Evolutionary conservation across 1,284 basidiomycete species (phyloP).

Genomic region (Sporisorium iseilematis-ciliati): DNA sequence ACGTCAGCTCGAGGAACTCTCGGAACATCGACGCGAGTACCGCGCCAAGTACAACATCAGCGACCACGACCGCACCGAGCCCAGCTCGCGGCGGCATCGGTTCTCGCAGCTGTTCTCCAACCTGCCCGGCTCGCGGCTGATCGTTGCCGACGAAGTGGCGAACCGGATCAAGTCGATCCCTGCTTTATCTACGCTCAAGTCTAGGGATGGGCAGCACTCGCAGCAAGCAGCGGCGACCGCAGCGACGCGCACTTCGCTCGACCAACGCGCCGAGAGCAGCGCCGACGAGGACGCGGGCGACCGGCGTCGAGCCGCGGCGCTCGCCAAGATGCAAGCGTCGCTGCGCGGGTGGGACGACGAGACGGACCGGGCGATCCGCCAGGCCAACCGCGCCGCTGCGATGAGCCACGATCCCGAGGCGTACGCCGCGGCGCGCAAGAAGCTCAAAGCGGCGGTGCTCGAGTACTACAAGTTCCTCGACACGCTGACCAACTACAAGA

Average conservation of each 20-base stretch:
- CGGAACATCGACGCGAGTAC: slow-evolving; percentile 64
- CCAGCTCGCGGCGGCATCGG: slow-evolving; percentile 10
- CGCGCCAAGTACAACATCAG: slow-evolving; percentile 47
- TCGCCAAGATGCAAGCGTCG: slow-evolving; percentile 54
- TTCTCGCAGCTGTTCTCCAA: slow-evolving; percentile 37
- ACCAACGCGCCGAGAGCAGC: slow-evolving; percentile 25
- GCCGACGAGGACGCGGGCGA: slow-evolving; percentile 58
- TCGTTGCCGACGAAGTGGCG: slow-evolving; percentile 17
- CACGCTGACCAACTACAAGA: slow-evolving; percentile 79
- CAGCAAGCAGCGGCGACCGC: not conserved
- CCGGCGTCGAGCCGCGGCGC: slow-evolving; percentile 54
- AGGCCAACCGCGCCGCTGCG: slow-evolving; percentile 60
- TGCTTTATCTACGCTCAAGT: not conserved
- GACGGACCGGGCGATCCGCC: slow-evolving; percentile 45
- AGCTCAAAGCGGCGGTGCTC: slow-evolving; percentile 82
- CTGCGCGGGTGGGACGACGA: slow-evolving; percentile 48
- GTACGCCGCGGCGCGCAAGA: slow-evolving; percentile 84
- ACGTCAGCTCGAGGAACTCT: slow-evolving; percentile 75
- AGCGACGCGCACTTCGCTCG: slow-evolving; percentile 10
- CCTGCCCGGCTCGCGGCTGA: slow-evolving; percentile 23
- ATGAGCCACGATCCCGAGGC: slow-evolving; percentile 78
- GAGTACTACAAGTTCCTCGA: slow-evolving; percentile 86
- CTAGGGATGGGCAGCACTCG: not conserved
- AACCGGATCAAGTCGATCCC: slow-evolving; percentile 21
- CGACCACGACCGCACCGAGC: slow-evolving; percentile 19